Conservation (phyloP, 2,329 filamentous ascomycete species). For the Hymenoscyphus fraxineus region DNA sequence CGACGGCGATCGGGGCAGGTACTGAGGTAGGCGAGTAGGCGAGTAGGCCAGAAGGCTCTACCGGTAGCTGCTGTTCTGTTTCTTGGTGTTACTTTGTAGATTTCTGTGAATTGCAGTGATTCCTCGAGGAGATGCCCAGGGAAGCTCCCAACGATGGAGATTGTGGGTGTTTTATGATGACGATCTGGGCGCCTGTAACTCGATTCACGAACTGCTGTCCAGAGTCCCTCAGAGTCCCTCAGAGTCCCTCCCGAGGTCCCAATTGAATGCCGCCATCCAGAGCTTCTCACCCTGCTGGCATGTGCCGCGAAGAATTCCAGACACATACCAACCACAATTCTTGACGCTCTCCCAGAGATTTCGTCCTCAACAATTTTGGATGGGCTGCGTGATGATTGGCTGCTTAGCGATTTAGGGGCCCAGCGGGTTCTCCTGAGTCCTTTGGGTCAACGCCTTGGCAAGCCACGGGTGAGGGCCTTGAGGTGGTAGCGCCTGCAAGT, state of each 20-base stretch:
- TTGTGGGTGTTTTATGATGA: background rate
- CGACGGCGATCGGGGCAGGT: too few relatives aligned
- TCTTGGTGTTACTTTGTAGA: too few relatives aligned
- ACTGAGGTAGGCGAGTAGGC: too few relatives aligned
- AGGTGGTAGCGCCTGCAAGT: background rate
- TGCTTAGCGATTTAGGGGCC: background rate
- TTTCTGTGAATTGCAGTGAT: too few relatives aligned
- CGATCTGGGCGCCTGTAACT: background rate
- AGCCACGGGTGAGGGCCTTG: background rate
- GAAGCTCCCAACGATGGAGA: background rate
- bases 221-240: background rate
- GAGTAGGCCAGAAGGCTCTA: too few relatives aligned
- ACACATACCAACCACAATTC: background rate
- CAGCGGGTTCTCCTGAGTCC: background rate
- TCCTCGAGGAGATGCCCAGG: too few relatives aligned
- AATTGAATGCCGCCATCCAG: background rate
- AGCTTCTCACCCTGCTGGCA: background rate
- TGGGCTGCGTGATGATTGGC: background rate
- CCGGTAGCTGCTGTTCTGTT: too few relatives aligned
- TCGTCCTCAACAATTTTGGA: conserved; percentile 1
- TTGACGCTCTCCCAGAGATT: background rate
- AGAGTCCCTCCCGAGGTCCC: background rate
- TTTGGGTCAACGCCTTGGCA: conserved; percentile 1
- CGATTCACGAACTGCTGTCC: background rate
- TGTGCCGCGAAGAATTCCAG: background rate